Evolutionary conservation across 306 rosid genomes (phyloP).

Genomic region (Acacia crassicarpa): DNA sequence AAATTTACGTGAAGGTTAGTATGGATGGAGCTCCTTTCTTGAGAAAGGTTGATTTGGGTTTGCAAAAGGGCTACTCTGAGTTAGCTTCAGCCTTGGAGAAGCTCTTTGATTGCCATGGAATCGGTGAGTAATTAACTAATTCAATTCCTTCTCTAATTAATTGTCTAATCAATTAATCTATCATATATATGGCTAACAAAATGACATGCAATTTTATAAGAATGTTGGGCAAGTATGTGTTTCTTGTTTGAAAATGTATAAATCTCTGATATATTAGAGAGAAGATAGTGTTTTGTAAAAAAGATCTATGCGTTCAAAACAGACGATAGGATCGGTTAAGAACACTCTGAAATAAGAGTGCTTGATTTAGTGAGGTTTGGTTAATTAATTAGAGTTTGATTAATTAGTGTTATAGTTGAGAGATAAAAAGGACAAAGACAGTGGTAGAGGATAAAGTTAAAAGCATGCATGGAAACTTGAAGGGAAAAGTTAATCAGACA

Average conservation of each 20-base stretch:
- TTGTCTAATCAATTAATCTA: neutral
- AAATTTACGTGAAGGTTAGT: constrained; percentile 75
- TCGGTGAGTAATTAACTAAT: constrained; percentile 39
- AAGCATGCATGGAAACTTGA: neutral
- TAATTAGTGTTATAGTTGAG: neutral
- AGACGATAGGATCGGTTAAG: neutral
- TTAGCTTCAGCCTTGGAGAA: constrained; percentile 65
- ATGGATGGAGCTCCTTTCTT: constrained; percentile 93
- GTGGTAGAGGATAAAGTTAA: neutral
- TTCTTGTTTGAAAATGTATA: neutral
- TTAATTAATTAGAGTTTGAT: neutral
- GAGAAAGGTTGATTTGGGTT: constrained; percentile 66
- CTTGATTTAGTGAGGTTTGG: neutral
- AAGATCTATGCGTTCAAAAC: neutral
- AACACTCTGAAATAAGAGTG: neutral
- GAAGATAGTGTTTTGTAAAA: neutral
- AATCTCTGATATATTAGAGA: neutral
- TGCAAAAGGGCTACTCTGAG: constrained; percentile 53
- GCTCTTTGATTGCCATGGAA: constrained; percentile 56
- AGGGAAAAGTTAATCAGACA: neutral
- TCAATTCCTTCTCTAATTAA: neutral
- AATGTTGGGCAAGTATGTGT: neutral
- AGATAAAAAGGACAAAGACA: neutral
- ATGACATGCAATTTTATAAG: neutral
- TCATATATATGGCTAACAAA: neutral